Evolutionary conservation across 2,329 filamentous ascomycete species (phyloP).

Genomic region (Trichoderma brevicompactum): DNA sequence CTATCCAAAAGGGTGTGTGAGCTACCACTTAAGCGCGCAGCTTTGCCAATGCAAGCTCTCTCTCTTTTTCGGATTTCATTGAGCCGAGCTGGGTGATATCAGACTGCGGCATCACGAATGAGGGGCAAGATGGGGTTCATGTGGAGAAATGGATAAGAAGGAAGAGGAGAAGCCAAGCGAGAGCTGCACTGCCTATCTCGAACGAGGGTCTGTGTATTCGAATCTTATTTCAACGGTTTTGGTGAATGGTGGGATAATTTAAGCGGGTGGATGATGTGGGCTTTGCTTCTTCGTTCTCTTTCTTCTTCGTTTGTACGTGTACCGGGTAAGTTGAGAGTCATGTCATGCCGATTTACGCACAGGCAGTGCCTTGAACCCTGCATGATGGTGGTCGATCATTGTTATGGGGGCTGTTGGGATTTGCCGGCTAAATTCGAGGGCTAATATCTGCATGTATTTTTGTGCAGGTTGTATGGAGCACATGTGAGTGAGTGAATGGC

Average conservation of each 20-base stretch:
- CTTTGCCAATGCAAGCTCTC: constrained; percentile 9
- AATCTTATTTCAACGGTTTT: neutral
- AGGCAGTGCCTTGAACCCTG: constrained; percentile 5
- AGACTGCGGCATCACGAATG: constrained; percentile 19
- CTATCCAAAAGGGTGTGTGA: neutral
- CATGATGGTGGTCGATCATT: constrained; percentile 13
- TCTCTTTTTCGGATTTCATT: constrained; percentile 15
- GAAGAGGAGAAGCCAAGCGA: constrained; percentile 11
- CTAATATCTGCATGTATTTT: constrained; percentile 1
- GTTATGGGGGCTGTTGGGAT: neutral
- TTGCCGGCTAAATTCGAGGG: constrained; percentile 26
- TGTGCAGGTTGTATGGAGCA: neutral
- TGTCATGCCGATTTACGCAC: neutral
- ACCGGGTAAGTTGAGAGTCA: neutral
- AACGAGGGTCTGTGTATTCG: neutral
- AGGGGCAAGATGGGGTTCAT: constrained; percentile 24
- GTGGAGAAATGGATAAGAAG: constrained; percentile 11
- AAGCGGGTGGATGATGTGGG: neutral
- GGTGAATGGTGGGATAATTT: constrained; percentile 4
- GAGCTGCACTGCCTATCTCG: neutral
- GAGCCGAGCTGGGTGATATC: constrained; percentile 27
- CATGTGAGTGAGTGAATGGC: neutral
- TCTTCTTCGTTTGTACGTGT: neutral
- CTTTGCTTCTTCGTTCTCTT: neutral
- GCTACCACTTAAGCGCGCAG: constrained; percentile 3